Conservation (phyloP, 2,329 filamentous ascomycete genomes). For the Blastomyces gilchristii region DNA sequence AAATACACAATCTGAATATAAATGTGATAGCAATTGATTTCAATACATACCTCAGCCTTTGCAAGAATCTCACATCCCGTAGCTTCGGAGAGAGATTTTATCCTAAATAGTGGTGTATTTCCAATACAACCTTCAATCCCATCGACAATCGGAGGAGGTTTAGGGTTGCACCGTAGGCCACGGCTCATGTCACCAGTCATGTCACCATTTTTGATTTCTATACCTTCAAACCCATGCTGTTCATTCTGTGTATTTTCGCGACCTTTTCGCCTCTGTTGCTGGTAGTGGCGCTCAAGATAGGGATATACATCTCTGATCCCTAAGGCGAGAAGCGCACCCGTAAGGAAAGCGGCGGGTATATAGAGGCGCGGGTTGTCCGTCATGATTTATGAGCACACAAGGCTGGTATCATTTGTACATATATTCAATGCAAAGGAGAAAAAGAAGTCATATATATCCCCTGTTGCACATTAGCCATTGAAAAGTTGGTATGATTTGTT, state of each 20-base stretch:
- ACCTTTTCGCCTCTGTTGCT: slow-evolving; percentile 31
- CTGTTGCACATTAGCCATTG: neutral
- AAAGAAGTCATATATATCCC: neutral
- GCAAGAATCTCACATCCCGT: slow-evolving; percentile 84
- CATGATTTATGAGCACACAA: slow-evolving; percentile 19
- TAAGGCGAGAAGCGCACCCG: slow-evolving; percentile 64
- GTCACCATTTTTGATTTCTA: slow-evolving; percentile 41
- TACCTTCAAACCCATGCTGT: neutral
- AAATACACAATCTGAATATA: neutral
- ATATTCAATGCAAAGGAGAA: neutral
- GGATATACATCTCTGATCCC: slow-evolving; percentile 70
- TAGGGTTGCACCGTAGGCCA: slow-evolving; percentile 20
- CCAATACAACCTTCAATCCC: slow-evolving; percentile 90
- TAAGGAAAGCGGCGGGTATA: slow-evolving; percentile 54
- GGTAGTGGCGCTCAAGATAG: slow-evolving; percentile 57
- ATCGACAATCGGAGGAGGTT: slow-evolving; percentile 48
- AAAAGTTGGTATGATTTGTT: neutral
- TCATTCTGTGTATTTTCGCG: neutral
- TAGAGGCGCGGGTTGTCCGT: slow-evolving; percentile 23
- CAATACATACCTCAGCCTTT: slow-evolving; percentile 63
- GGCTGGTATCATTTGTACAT: neutral
- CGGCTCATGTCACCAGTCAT: slow-evolving; percentile 14
- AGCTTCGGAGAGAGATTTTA: slow-evolving; percentile 72
- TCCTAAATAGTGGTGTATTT: slow-evolving; percentile 78
- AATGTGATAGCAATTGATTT: neutral